Conservation (phyloP, 345 rosid genomes). For the Gossypium raimondii region DNA sequence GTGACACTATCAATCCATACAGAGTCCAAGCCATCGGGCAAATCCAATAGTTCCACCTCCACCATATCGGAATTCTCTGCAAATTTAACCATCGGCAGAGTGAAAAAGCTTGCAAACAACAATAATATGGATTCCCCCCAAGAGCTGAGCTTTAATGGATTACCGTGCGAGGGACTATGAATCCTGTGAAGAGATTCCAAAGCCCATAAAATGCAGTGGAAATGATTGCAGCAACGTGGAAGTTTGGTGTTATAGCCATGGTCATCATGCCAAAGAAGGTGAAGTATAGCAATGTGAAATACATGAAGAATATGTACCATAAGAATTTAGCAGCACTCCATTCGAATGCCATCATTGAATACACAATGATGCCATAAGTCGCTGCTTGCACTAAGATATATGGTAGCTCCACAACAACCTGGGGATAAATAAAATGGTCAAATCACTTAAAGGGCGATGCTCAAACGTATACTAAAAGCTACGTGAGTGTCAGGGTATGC, state of each 20-base stretch:
- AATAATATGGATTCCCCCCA: not conserved
- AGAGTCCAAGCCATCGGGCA: conserved; percentile 50
- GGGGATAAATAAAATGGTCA: not conserved
- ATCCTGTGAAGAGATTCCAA: conserved; percentile 69
- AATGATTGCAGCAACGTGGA: conserved; percentile 46
- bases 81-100: not conserved
- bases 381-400: conserved; percentile 47
- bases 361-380: conserved; percentile 47
- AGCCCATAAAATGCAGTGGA: conserved; percentile 46
- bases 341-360: conserved; percentile 60
- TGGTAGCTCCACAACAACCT: conserved; percentile 59
- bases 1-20: conserved; percentile 43
- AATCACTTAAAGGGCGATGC: not conserved
- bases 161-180: conserved; percentile 56
- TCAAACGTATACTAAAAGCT: not conserved
- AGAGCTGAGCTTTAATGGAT: conserved; percentile 2
- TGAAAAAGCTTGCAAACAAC: not conserved
- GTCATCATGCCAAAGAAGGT: conserved; percentile 71
- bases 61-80: conserved; percentile 47
- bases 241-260: conserved; percentile 57
- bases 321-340: conserved; percentile 51
- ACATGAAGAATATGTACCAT: conserved; percentile 64
- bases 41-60: conserved; percentile 56
- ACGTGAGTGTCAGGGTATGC: not conserved
- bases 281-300: conserved; percentile 56